Evolutionary conservation across 2,329 filamentous ascomycete genomes (phyloP), one percentile per base, ranked within the genome.

Genomic region (Fusarium tupiense): DNA sequence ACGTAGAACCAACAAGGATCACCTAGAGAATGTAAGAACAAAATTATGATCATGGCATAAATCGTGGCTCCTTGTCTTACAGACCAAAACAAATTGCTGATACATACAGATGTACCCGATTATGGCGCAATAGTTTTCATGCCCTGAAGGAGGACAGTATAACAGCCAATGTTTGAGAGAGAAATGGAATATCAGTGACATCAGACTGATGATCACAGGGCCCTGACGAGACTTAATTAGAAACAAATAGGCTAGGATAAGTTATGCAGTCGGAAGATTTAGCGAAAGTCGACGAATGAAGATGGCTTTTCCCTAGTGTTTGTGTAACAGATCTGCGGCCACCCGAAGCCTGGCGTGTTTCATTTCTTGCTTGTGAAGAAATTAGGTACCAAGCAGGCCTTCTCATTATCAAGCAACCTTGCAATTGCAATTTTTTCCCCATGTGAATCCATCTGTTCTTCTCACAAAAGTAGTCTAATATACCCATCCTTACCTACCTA

Each of bases 301-400:
- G 33, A 19, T 14, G 49, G 33, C 11, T 49, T 41, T 61, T 57
- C 33, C 38, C 53, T 66, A 29, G 31, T 46, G 26, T 40, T 41
- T 52, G 56, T 60, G 41, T 59, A 44, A 57, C 58, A 46, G 64
- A 72, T 66, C 61, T 59, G 53, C 72, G 41, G 41, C 59, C 57
- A 69, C 71, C 69, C 69, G 69, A 69, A 16, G 54, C 71, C 46
- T 72, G 56, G 54, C 44, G 37, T 50, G 71, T 74, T 74, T 72
- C 71, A 72, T 65, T 74, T 60, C 58, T 64, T 57, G 43, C 29
- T 22, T 38, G 31, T 49, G 49, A 72, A 54, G 59, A 72, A 59
- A 71, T 72, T 72, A 68, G 56, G 54, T 68, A 68, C 63, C 41
- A 43, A 49, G 41, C 63, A 64, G 33, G 29, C 37, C 57, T 40